phyloP scores from a whole-genome alignment of 2,329 filamentous ascomycete genomes.

The Phialocephala sp. region DNA sequence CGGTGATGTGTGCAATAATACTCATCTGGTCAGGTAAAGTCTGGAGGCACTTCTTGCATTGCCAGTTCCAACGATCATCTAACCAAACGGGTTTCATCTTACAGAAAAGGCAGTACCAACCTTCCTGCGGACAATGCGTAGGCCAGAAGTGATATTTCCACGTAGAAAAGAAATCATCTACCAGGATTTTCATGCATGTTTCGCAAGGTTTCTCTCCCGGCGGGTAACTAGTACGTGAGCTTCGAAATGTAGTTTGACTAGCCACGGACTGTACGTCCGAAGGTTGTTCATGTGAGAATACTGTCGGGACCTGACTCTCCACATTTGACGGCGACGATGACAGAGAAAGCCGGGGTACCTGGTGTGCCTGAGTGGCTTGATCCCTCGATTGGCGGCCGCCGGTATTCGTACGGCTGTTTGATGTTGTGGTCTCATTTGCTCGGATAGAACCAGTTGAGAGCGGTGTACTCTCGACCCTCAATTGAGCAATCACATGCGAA shows the following conservation, averaged over 20 bases:
- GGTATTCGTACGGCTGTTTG: background rate
- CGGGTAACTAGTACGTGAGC: background rate
- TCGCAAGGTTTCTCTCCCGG: background rate
- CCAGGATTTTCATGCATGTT: background rate
- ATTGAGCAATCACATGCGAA: background rate
- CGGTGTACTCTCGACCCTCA: background rate
- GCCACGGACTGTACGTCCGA: background rate
- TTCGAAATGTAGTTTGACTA: background rate
- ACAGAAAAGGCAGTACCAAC: conserved; percentile 1
- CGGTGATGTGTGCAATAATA: background rate
- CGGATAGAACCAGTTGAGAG: background rate
- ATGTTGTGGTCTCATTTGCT: background rate
- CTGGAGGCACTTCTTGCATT: background rate
- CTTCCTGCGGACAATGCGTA: background rate
- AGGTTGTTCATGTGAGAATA: conserved; percentile 1
- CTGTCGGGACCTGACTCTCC: background rate
- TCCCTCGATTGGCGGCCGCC: background rate
- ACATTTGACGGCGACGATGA: background rate
- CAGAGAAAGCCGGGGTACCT: background rate
- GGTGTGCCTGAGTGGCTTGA: conserved; percentile 2
- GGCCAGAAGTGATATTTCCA: background rate
- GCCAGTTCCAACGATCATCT: background rate
- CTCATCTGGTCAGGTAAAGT: background rate
- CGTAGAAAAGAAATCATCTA: background rate
- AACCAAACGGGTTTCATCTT: background rate